A percentile compares a stretch with the other conserved stretches of the same genome.
These are phyloP conservation scores for Ganoderma boninense DNA, from an alignment of 1,284 basidiomycete species.

Conservation along the genomic window DNA sequence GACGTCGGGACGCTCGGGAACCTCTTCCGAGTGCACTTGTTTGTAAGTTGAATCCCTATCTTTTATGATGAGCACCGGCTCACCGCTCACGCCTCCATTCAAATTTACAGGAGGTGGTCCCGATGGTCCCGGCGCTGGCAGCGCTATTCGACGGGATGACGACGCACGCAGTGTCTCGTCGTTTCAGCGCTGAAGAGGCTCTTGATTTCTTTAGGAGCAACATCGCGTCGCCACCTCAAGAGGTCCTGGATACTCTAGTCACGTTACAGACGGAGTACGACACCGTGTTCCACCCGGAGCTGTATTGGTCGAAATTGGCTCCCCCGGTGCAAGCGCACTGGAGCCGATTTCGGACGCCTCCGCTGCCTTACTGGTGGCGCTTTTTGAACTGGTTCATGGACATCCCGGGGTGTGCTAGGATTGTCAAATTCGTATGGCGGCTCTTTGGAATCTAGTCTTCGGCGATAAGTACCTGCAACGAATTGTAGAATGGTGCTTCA, in stretches of 20 bases:
- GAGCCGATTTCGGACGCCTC: not conserved
- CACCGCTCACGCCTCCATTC: not conserved
- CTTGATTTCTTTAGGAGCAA: conserved; percentile 9
- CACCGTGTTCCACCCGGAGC: not conserved
- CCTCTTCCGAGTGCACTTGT: no score
- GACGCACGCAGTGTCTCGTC: no score
- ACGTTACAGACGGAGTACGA: not conserved
- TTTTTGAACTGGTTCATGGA: not conserved
- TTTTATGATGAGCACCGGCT: no score
- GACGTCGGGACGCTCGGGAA: no score
- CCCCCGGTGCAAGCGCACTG: not conserved
- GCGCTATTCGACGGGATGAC: no score
- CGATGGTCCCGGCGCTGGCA: no score
- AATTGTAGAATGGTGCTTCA: no score
- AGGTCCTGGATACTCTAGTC: not conserved
- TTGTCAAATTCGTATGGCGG: no score
- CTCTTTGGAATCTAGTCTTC: no score
- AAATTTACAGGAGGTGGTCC: not conserved
- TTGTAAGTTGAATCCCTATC: not conserved
- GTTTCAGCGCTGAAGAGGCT: conserved; percentile 21
- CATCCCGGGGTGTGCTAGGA: no score
- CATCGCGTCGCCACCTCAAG: not conserved
- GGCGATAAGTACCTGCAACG: no score
- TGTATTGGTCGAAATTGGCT: conserved; percentile 13
- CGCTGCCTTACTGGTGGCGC: not conserved